Evolutionary conservation across 805 yeast species (phyloP).

Genomic region (Geotrichum ghanense): DNA sequence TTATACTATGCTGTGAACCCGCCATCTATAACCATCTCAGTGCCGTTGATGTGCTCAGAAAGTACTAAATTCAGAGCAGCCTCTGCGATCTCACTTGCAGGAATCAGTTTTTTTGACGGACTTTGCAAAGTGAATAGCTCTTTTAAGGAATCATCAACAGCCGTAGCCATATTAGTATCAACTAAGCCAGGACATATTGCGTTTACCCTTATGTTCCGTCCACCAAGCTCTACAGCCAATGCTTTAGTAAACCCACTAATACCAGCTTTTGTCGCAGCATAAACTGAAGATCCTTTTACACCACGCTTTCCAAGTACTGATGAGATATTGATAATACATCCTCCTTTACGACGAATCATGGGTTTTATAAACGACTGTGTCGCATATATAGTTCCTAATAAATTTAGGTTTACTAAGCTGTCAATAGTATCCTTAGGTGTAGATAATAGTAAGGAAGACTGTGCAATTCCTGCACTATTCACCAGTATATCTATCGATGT

Average conservation of each 20-base stretch:
- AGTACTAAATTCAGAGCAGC: constrained; percentile 13
- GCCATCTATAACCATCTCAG: constrained; percentile 11
- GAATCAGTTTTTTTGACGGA: constrained; percentile 6
- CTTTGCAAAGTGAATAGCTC: constrained; percentile 7
- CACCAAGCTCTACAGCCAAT: constrained; percentile 47
- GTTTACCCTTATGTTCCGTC: constrained; percentile 47
- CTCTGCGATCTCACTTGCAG: constrained; percentile 13
- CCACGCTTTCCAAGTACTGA: constrained; percentile 46
- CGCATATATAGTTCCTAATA: constrained; percentile 49
- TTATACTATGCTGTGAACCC: constrained; percentile 10
- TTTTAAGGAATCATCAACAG: constrained; percentile 4
- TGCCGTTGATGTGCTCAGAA: constrained; percentile 12
- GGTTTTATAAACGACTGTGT: constrained; percentile 40
- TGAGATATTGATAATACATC: constrained; percentile 49
- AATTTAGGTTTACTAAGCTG: constrained; percentile 41
- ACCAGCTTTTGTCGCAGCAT: constrained; percentile 64
- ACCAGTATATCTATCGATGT: constrained; percentile 34
- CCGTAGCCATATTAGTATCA: constrained; percentile 48
- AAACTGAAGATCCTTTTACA: constrained; percentile 45
- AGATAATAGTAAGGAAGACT: constrained; percentile 37
- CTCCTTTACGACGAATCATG: constrained; percentile 33
- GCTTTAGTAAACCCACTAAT: constrained; percentile 48
- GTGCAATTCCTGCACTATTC: constrained; percentile 51
- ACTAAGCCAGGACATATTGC: constrained; percentile 56
- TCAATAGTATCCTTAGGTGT: constrained; percentile 33